Base-by-base conservation (phyloP, 306 rosid species). In the Spatholobus suberectus region DNA sequence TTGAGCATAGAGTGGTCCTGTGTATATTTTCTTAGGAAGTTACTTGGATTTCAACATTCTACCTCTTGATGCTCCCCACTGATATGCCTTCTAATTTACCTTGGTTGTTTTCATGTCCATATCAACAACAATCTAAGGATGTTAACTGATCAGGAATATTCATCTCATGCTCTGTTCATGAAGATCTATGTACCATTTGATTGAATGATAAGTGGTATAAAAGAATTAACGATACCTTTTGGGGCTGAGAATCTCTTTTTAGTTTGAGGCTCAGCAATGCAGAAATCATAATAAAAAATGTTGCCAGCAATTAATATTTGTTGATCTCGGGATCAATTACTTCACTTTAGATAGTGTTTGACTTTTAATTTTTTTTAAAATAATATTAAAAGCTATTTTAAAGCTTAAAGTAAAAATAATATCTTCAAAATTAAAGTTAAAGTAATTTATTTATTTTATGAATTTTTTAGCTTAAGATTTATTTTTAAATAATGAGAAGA, bases 221-320 rank as follows among this genome's bases (percentile, higher is more conserved):
- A 80, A 43, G 27, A 71, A 23, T 55, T 13, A 20, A 13, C 0
- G 7, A 13, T 35, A 0, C 38, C 20, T 37, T 37, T 57, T 13
- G 52, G 52, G 12, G 29, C 29, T 62, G 12, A 71, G 29, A 17
- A 58, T 32, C 37, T 13, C 17, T n/a, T n/a, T 79, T 38, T 10
- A 66, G 32, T 35, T 35, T 38, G 43, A 38, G 67, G 40, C 12
- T 6, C 17, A 14, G 68, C 26, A 67, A 4, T 76, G 81, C 43
- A 43, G 72, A 76, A 76, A 76, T 41, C 58, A 23, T 40, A 27
- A 18, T 78, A 35, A 5, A 67, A 78, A 77, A n/a, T 47, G 27
- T 35, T 51, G 52, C 32, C 8, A 11, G 21, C 14, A 11, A 8
- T 35, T 24, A 7, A 29, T 17, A 37, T 34, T 21, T 21, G 40